Evolutionary conservation across 768 basidiomycete species (phyloP).

Genomic region (Podaxis sp.): DNA sequence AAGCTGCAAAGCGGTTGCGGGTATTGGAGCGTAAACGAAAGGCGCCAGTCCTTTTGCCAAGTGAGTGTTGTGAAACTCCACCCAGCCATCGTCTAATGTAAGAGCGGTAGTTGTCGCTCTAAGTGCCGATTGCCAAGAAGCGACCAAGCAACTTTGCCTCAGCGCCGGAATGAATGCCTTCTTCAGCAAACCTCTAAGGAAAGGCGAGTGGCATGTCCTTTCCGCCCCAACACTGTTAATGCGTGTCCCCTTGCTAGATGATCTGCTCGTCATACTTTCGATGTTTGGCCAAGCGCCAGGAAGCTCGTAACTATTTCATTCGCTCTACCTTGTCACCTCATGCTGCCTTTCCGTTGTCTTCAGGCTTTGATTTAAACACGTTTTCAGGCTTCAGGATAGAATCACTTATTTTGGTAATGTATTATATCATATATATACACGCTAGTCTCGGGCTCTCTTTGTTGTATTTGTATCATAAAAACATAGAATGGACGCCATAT

Average conservation of each 20-base stretch:
- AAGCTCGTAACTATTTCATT: background rate
- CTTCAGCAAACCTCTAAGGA: conserved; percentile 71
- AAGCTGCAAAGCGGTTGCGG: conserved; percentile 66
- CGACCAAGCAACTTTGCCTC: conserved; percentile 72
- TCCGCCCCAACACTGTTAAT: background rate
- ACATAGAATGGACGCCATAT: background rate
- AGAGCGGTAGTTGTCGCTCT: conserved; percentile 57
- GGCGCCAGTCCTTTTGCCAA: conserved; percentile 48
- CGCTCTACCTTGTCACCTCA: background rate
- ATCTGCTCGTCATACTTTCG: conserved; percentile 51
- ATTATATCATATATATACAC: background rate
- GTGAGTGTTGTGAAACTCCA: conserved; percentile 33
- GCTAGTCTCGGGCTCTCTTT: background rate
- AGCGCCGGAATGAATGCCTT: conserved; percentile 80
- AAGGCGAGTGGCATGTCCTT: conserved; percentile 35
- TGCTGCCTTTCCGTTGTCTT: background rate
- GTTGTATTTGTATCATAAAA: background rate
- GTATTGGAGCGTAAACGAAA: conserved; percentile 59
- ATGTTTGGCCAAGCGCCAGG: conserved; percentile 44
- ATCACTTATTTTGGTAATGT: background rate
- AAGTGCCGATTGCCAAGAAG: conserved; percentile 77
- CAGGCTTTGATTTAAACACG: background rate
- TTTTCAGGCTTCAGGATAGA: background rate
- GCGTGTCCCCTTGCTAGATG: conserved; percentile 34
- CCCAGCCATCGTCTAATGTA: conserved; percentile 1